Percentiles rank a stretch among this genome's conserved stretches.
Conservation (phyloP, 1,284 basidiomycete species). For the Ceratobasidium sp. region DNA sequence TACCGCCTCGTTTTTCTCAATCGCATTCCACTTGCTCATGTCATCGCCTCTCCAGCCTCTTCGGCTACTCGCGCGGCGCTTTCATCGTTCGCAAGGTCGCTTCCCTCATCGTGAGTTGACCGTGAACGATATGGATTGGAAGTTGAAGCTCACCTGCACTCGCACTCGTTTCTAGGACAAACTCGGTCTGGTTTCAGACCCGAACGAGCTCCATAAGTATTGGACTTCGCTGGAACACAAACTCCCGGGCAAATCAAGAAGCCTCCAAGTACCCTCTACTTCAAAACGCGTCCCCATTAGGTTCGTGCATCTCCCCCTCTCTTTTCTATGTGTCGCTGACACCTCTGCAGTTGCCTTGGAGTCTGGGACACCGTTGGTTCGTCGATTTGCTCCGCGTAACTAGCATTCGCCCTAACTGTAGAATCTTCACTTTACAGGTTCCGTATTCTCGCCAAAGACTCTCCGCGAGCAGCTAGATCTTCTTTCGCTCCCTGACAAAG, state of each 20-base stretch:
- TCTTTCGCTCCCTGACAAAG: conserved; percentile 6
- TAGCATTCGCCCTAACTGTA: neutral
- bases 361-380: conserved; percentile 39
- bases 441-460: neutral
- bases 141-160: neutral
- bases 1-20: neutral
- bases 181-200: conserved; percentile 3
- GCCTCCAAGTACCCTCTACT: neutral
- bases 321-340: neutral
- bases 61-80: conserved; percentile 41
- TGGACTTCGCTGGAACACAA: conserved; percentile 22
- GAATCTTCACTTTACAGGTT: neutral
- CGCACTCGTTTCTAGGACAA: neutral
- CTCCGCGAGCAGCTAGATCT: neutral
- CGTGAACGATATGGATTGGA: neutral
- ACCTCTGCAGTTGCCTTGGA: conserved; percentile 11
- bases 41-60: conserved; percentile 30
- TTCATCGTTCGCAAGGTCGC: conserved; percentile 45
- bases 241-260: neutral
- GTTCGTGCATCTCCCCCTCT: neutral
- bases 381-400: neutral
- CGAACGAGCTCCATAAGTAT: conserved; percentile 13
- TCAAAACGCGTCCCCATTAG: conserved; percentile 7
- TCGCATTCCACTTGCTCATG: too few species aligned
- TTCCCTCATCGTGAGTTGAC: conserved; percentile 37